phyloP scores from a whole-genome alignment of 2,329 filamentous ascomycete genomes.

The Bipolaris victoriae region DNA sequence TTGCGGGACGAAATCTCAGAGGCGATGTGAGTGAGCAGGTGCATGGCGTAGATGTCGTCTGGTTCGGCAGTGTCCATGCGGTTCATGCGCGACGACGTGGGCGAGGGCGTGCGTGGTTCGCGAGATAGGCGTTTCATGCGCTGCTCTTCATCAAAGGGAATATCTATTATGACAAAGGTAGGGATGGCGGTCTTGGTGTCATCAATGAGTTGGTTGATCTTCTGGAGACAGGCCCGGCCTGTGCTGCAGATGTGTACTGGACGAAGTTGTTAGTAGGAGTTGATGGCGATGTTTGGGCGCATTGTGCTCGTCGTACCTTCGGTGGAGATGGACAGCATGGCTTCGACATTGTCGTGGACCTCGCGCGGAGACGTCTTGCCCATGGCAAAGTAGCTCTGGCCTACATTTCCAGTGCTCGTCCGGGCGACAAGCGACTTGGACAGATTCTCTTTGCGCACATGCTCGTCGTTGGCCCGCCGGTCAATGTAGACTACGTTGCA shows the following conservation, averaged over 20 bases:
- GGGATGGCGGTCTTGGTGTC: slow-evolving; percentile 42
- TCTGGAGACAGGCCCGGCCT: slow-evolving; percentile 48
- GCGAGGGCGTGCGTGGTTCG: slow-evolving; percentile 51
- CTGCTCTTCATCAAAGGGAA: slow-evolving; percentile 52
- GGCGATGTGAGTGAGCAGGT: slow-evolving; percentile 50
- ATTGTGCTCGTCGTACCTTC: slow-evolving; percentile 42
- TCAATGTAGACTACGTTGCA: slow-evolving; percentile 55
- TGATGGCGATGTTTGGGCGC: neutral
- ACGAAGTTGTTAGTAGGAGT: slow-evolving; percentile 15
- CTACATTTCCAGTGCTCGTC: slow-evolving; percentile 42
- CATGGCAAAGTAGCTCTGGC: slow-evolving; percentile 46
- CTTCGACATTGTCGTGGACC: slow-evolving; percentile 49
- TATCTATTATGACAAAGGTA: slow-evolving; percentile 52
- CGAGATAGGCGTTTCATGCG: slow-evolving; percentile 50
- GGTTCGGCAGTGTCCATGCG: slow-evolving; percentile 45
- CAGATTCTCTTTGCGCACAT: slow-evolving; percentile 47
- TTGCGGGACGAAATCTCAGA: slow-evolving; percentile 51
- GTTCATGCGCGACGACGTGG: slow-evolving; percentile 42
- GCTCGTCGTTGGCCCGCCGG: slow-evolving; percentile 50
- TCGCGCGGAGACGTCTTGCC: slow-evolving; percentile 42
- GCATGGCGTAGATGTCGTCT: slow-evolving; percentile 52
- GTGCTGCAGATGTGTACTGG: slow-evolving; percentile 51
- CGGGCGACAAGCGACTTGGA: slow-evolving; percentile 43
- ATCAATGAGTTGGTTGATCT: slow-evolving; percentile 46
- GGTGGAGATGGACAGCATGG: slow-evolving; percentile 50